Conservation (phyloP, 441 rosid species). For the Gossypium gossypioides region DNA sequence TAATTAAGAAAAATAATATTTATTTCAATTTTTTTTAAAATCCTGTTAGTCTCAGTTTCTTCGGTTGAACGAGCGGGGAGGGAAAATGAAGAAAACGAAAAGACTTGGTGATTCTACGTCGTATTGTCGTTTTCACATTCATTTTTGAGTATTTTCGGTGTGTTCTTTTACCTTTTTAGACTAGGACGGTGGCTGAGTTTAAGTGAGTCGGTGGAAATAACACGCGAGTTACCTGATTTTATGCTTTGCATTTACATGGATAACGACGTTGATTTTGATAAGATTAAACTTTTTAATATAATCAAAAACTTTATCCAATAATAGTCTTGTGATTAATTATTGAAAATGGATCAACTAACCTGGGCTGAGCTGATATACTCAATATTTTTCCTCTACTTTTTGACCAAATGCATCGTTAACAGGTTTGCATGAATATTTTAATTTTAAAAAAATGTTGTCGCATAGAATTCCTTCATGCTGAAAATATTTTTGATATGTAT, state of each 20-base stretch:
- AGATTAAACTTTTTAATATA: neutral
- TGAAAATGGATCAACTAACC: too few relatives aligned
- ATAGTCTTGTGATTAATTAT: too few relatives aligned
- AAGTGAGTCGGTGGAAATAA: slow-evolving; percentile 7
- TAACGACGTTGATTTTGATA: neutral
- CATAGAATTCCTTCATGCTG: too few relatives aligned
- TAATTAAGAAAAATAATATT: neutral
- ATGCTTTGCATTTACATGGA: neutral
- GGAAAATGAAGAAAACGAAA: neutral
- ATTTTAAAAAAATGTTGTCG: neutral
- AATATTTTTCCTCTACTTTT: neutral
- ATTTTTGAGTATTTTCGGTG: neutral
- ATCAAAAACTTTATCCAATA: too few relatives aligned
- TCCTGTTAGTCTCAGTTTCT: neutral
- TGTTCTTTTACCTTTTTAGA: neutral
- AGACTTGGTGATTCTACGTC: neutral
- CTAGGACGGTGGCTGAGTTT: slow-evolving; percentile 1
- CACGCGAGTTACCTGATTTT: neutral
- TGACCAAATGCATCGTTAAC: too few relatives aligned
- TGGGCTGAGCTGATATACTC: too few relatives aligned
- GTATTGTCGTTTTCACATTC: neutral
- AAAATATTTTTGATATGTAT: too few relatives aligned
- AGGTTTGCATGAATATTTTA: neutral
- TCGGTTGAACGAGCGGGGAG: neutral
- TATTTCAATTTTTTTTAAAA: neutral